Evolutionary conservation across 2,329 filamentous ascomycete genomes (phyloP), one percentile per base, ranked within the genome.

Genomic region (Colletotrichum lentis): DNA sequence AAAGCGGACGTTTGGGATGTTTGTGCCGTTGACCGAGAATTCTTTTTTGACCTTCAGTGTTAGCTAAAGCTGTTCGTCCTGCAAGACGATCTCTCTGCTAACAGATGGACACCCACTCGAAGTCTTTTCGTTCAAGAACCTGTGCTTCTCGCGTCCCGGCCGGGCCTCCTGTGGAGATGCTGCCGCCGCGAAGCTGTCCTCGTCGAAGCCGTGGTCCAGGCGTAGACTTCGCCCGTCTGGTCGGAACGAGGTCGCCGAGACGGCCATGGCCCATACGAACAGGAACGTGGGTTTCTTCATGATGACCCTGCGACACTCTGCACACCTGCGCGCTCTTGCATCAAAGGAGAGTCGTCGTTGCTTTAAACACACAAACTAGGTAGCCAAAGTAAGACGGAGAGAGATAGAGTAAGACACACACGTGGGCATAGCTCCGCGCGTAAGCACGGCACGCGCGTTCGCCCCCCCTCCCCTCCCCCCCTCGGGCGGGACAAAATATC

Each of bases 1-100:
- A 70, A 91, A 93, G 39, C 83, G 74, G 0, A 93, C 88, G 22
- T 92, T 88, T 0, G 91, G 91, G 60, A 93, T 85, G 1, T 77
- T 81, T 1, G 81, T 84, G 2, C 90, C 88, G 72, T 93, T 85
- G 52, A 92, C 87, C 27, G 83, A 84, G 70, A 88, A 91, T 71
- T 83, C 87, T 89, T 8, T 8, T 31, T 31, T 31, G 7, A n/a
- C n/a, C 7, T 31, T 31, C 27, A 31, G 27, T 31, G 27, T 8
- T 8, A 31, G 27, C n/a, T n/a, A n/a, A n/a, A 31, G 27, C 27
- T 31, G 27, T 8, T 31, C 8, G 27, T 31, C 27, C 27, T 31
- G 27, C 27, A 1, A 8, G 27, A 31, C 27, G 27, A 31, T 31
- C 27, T 31, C 27, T 31, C 27, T 7, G 27, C 27, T 31, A 31